Evolutionary conservation across 2,329 filamentous ascomycete genomes (phyloP).

Genomic region (Talaromyces sp.): DNA sequence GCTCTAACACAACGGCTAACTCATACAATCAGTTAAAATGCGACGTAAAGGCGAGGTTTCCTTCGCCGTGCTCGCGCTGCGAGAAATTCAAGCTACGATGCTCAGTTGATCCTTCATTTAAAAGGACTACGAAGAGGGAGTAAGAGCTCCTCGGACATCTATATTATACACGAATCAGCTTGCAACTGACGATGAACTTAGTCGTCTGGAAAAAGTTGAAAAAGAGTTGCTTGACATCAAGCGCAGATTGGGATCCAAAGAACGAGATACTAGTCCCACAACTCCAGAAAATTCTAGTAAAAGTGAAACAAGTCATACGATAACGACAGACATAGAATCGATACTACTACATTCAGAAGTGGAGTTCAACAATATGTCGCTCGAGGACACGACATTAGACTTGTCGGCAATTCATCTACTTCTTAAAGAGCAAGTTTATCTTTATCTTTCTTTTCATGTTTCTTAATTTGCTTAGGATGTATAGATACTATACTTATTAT

Average conservation of each 20-base stretch:
- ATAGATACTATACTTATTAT: background rate
- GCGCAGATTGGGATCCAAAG: background rate
- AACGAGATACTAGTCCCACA: background rate
- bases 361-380: background rate
- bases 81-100: background rate
- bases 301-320: background rate
- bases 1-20: background rate
- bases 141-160: background rate
- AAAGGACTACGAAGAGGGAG: background rate
- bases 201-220: background rate
- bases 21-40: background rate
- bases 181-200: background rate
- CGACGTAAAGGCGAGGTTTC: background rate
- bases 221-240: background rate
- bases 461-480: background rate
- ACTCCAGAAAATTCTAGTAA: background rate
- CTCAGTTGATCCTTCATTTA: background rate
- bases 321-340: background rate
- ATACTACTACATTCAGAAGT: background rate
- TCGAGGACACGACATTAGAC: background rate
- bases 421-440: background rate
- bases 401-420: background rate
- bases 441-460: background rate
- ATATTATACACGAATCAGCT: background rate
- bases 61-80: background rate